Evolutionary conservation across 2,329 filamentous ascomycete species (phyloP).

Genomic region (Aureobasidium leucospermi): DNA sequence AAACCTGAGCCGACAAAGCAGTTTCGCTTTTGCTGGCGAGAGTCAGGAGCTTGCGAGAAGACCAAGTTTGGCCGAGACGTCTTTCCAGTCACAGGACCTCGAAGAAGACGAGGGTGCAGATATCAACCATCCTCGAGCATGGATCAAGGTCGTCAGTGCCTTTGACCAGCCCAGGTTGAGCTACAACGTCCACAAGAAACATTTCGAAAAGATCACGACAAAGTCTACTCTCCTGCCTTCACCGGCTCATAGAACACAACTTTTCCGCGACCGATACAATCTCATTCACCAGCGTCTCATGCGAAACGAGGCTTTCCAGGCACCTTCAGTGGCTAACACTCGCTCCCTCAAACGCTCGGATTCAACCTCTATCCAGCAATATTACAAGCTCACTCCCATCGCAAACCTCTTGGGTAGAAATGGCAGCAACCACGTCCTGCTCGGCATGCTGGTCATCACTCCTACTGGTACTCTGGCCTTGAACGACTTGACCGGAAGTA

Average conservation of each 20-base stretch:
- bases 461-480: slow-evolving; percentile 77
- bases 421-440: slow-evolving; percentile 74
- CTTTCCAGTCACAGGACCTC: slow-evolving; percentile 49
- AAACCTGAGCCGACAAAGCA: slow-evolving; percentile 56
- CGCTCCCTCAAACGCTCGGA: slow-evolving; percentile 51
- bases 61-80: slow-evolving; percentile 2
- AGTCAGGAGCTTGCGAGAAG: slow-evolving; percentile 6
- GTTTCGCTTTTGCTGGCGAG: slow-evolving; percentile 51
- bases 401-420: slow-evolving; percentile 68
- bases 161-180: slow-evolving; percentile 75
- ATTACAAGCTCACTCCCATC: slow-evolving; percentile 85
- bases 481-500: slow-evolving; percentile 81
- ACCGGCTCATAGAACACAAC: slow-evolving; percentile 70
- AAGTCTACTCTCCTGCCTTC: slow-evolving; percentile 54
- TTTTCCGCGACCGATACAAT: slow-evolving; percentile 87
- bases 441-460: slow-evolving; percentile 73
- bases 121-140: slow-evolving; percentile 64
- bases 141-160: slow-evolving; percentile 76
- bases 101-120: slow-evolving; percentile 54
- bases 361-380: slow-evolving; percentile 52
- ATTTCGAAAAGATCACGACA: slow-evolving; percentile 63
- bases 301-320: slow-evolving; percentile 88
- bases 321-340: slow-evolving; percentile 51
- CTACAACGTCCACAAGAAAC: slow-evolving; percentile 76
- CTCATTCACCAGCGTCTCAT: slow-evolving; percentile 87